A percentile compares a stretch with the other conserved stretches of the same genome.
Evolutionary conservation across 1,284 basidiomycete genomes (phyloP).

Genomic region (Irpex sp.): DNA sequence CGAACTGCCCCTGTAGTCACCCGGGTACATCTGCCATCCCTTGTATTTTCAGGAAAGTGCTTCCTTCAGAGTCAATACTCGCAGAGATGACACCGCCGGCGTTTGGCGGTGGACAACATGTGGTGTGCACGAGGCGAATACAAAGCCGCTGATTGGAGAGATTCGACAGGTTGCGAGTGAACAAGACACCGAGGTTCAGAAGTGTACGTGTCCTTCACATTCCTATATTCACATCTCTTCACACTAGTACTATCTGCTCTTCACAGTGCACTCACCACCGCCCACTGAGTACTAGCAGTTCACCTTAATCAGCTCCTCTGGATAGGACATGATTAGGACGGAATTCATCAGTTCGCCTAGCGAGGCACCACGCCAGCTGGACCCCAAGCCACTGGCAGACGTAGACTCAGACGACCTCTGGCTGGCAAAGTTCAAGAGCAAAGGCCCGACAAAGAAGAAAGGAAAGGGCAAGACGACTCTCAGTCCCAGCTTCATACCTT

Average conservation of each 20-base stretch:
- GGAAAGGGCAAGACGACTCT: not conserved
- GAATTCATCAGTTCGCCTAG: not conserved
- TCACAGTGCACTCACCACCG: not conserved
- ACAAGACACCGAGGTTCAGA: not conserved
- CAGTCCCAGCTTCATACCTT: not conserved
- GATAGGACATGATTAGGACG: not conserved
- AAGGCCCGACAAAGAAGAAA: not conserved
- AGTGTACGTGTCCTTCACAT: not conserved
- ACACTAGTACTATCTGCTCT: not conserved
- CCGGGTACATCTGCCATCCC: too few species aligned
- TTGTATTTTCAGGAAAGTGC: too few species aligned
- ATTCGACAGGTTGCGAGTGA: not conserved
- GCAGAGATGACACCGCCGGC: not conserved
- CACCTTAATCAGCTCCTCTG: not conserved
- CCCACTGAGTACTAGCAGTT: not conserved
- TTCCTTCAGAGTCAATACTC: not conserved
- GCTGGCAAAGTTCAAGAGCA: conserved; percentile 1
- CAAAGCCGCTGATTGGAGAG: not conserved
- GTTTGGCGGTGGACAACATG: not conserved
- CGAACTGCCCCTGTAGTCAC: too few species aligned
- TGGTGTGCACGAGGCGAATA: not conserved
- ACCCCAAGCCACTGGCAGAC: not conserved
- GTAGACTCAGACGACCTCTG: not conserved
- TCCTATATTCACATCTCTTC: not conserved
- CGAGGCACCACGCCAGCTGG: not conserved